Base-by-base conservation (phyloP, 257 asterid species). In the Forsythia viridissima region DNA sequence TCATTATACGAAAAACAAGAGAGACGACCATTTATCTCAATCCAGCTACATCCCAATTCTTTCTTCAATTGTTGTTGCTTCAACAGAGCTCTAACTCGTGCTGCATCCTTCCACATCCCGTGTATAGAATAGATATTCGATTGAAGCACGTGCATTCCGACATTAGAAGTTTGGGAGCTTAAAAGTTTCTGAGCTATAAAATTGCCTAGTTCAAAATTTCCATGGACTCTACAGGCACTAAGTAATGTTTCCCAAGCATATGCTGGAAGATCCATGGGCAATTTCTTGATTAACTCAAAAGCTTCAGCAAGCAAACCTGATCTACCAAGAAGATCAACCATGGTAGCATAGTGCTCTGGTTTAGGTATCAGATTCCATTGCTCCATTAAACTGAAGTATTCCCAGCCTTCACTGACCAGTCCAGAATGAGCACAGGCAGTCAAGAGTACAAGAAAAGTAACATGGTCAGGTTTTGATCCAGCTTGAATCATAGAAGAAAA, bases 361-460 rank as follows among this genome's bases (percentile, higher is more conserved):
- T 81, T 88, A 38, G 94, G 96, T 55, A 55, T 76, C 83, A 90
- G 70, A 57, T 85, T 82, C 87, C 89, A 89, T 10, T 18, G 48
- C 81, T 80, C 72, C 96, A 90, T 91, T 46, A 85, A 84, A 40
- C 78, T 71, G 21, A 91, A 90, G 69, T 77, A 84, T 36, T 73
- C 80, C 86, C 78, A 82, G 75, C 93, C 94, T 82, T 89, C 87
- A 55, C 57, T 80, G 63, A 88, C 88, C 46, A 87, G 85, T 69
- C 94, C 96, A 72, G 94, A 86, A 87, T 90, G 94, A 82, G 93
- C 91, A 83, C 94, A 93, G 5, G 96, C 90, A 76, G 90, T 84
- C 80, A 93, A 85, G 67, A 92, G 86, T 71, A 91, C 92, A 43
- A 87, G 79, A 83, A 86, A 88, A 24, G 96, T 92, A 41, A 87